These are phyloP conservation scores for Heteromeles arbutifolia DNA, from an alignment of 306 rosid genomes.

Conservation along the genomic window DNA sequence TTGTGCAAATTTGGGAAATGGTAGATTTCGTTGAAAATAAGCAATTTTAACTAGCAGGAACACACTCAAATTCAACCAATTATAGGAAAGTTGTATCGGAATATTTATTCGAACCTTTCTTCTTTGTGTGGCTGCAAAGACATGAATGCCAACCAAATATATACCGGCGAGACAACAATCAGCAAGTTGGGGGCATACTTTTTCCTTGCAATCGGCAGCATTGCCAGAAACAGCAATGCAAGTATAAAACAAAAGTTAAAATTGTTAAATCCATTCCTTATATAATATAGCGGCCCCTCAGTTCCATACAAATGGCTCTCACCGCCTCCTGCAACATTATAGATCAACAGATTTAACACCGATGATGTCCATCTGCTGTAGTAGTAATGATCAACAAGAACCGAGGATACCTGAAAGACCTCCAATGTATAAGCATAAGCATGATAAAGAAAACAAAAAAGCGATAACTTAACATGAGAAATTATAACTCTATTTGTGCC, in stretches of 20 bases:
- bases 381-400: slow-evolving; percentile 54
- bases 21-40: not conserved
- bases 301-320: slow-evolving; percentile 94
- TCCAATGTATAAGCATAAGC: not conserved
- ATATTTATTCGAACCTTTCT: slow-evolving; percentile 56
- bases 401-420: slow-evolving; percentile 55
- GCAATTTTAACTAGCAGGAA: not conserved
- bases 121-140: slow-evolving; percentile 97
- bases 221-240: slow-evolving; percentile 71
- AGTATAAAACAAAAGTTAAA: slow-evolving; percentile 80
- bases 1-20: not conserved
- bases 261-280: slow-evolving; percentile 92
- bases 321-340: slow-evolving; percentile 91
- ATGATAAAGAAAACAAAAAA: slow-evolving; percentile 6
- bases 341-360: slow-evolving; percentile 68
- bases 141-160: slow-evolving; percentile 90
- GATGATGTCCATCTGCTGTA: slow-evolving; percentile 92
- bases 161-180: slow-evolving; percentile 77
- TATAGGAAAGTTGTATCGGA: not conserved
- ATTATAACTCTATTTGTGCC: not conserved
- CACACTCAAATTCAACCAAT: not conserved
- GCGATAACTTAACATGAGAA: not conserved
- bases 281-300: slow-evolving; percentile 74
- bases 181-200: slow-evolving; percentile 75
- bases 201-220: slow-evolving; percentile 63